phyloP scores from a whole-genome alignment of 805 yeast species.

The Metschnikowia chrysomelidarum region DNA sequence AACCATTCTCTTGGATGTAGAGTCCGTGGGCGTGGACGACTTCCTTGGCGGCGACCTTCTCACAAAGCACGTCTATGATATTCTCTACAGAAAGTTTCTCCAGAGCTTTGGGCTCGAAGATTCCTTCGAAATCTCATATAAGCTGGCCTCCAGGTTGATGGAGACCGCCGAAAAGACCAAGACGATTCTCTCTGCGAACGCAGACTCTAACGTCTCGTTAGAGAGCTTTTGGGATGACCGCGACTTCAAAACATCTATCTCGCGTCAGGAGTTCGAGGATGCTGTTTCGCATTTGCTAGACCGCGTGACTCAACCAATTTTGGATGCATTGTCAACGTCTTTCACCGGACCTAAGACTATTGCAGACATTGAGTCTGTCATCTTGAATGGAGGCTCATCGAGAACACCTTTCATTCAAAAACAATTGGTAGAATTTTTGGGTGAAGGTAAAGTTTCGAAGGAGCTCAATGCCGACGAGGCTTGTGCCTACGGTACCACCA shows the following conservation, averaged over 20 bases:
- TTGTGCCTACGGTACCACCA: conserved; percentile 85
- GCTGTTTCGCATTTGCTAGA: conserved; percentile 42
- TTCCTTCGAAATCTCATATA: conserved; percentile 47
- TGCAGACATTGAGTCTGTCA: conserved; percentile 56
- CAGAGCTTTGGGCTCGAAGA: conserved; percentile 38
- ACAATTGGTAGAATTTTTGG: conserved; percentile 51
- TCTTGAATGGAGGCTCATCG: conserved; percentile 87
- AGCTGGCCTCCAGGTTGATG: conserved; percentile 64
- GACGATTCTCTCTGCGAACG: conserved; percentile 80
- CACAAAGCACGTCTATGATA: conserved; percentile 60
- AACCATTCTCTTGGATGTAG: conserved; percentile 53
- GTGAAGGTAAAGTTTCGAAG: conserved; percentile 63
- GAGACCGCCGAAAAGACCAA: conserved; percentile 90
- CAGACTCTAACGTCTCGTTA: conserved; percentile 70
- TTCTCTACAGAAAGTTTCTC: conserved; percentile 60
- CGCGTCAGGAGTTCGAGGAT: conserved; percentile 81
- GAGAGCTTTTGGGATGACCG: conserved; percentile 73
- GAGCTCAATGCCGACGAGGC: conserved; percentile 96
- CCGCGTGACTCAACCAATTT: conserved; percentile 54
- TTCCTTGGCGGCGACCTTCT: conserved; percentile 73
- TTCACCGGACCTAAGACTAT: conserved; percentile 20
- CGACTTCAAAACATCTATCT: conserved; percentile 66
- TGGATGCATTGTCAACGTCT: conserved; percentile 44
- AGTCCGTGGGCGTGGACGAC: conserved; percentile 69
- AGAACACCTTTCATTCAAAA: conserved; percentile 86